phyloP scores from a whole-genome alignment of 78 protist species.

The Polysphondylium violaceum region DNA sequence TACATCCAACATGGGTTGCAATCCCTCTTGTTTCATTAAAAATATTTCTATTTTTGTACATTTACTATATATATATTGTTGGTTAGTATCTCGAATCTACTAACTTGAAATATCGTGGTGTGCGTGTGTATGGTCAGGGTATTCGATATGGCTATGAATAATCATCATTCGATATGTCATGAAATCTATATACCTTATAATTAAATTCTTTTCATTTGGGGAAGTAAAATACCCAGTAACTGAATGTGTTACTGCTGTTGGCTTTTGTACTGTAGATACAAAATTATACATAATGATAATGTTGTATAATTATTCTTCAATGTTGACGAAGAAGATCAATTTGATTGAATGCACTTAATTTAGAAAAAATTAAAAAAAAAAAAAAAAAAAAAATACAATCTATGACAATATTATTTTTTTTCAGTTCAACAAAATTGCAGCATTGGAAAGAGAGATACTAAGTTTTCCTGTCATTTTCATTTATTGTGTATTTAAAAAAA shows the following conservation, averaged over 20 bases:
- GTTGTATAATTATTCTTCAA: too few relatives aligned
- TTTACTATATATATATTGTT: conserved; percentile 20
- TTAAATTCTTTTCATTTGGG: conserved; percentile 84
- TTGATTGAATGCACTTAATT: too few relatives aligned
- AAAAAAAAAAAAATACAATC: too few relatives aligned
- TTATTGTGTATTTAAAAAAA: too few relatives aligned
- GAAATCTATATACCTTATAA: conserved; percentile 57
- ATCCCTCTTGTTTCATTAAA: conserved; percentile 74
- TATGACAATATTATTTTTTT: too few relatives aligned
- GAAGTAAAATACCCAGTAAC: conserved; percentile 82
- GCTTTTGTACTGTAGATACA: conserved; percentile 90
- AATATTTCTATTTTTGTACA: conserved; percentile 84
- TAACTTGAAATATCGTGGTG: not conserved
- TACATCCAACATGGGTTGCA: conserved; percentile 83
- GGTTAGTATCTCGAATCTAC: not conserved
- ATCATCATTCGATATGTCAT: not conserved
- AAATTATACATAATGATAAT: conserved; percentile 87
- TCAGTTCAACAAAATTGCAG: too few relatives aligned
- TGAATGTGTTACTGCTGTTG: conserved; percentile 86
- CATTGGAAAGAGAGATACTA: too few relatives aligned
- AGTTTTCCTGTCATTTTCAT: too few relatives aligned
- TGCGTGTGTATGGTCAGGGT: not conserved
- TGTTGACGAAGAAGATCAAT: too few relatives aligned
- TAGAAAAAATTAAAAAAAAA: too few relatives aligned
- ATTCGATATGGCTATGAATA: not conserved